Evolutionary conservation across 768 basidiomycete genomes (phyloP).

Genomic region (Termitomyces sp.): DNA sequence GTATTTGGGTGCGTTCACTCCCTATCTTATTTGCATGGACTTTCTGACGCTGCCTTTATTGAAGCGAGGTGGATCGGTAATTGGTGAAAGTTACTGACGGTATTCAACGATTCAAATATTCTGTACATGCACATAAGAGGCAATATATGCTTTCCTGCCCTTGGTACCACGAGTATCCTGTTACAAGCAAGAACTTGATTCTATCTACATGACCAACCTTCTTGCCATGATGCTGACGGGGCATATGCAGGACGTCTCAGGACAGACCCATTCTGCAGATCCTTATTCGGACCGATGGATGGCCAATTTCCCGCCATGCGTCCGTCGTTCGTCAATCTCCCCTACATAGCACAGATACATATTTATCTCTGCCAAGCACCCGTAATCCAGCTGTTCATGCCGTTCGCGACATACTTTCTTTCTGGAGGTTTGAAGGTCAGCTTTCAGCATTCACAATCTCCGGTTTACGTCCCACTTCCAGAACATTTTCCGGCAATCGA

Average conservation of each 20-base stretch:
- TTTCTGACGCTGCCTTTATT: background rate
- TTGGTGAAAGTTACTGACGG: background rate
- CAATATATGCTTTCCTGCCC: background rate
- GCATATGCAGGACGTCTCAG: background rate
- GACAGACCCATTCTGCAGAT: too few relatives aligned
- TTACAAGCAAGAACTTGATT: background rate
- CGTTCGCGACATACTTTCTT: background rate
- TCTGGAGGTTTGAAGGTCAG: background rate
- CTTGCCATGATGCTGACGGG: too few relatives aligned
- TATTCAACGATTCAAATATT: background rate
- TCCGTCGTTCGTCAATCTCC: too few relatives aligned
- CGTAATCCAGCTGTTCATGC: background rate
- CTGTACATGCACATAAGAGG: background rate
- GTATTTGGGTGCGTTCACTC: conserved; percentile 79
- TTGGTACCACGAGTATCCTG: background rate
- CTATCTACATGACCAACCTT: too few relatives aligned
- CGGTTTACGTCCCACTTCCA: background rate
- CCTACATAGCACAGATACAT: too few relatives aligned
- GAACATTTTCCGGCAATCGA: too few relatives aligned
- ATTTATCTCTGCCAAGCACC: background rate
- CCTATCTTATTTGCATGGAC: background rate
- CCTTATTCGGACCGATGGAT: too few relatives aligned
- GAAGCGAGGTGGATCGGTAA: conserved; percentile 21
- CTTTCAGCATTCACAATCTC: background rate
- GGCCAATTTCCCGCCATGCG: too few relatives aligned